Evolutionary conservation across 2,329 filamentous ascomycete genomes (phyloP).

Genomic region (Talaromyces sp.): DNA sequence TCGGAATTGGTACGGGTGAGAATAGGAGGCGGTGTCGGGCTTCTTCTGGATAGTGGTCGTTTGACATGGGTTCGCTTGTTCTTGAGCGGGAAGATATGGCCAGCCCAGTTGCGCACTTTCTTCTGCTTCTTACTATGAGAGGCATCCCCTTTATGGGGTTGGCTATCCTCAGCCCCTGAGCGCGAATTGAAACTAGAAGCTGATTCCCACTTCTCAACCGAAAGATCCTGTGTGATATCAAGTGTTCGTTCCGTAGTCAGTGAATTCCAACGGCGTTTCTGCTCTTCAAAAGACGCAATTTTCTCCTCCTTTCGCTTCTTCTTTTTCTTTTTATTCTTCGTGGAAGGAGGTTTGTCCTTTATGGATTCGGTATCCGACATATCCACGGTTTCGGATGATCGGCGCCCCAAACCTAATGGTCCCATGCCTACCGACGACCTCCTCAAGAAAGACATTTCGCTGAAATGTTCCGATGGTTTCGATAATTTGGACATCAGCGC

Average conservation of each 20-base stretch:
- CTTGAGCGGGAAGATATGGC: slow-evolving; percentile 50
- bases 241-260: slow-evolving; percentile 1
- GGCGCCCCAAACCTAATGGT: slow-evolving; percentile 9
- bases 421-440: slow-evolving; percentile 16
- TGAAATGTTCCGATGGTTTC: slow-evolving; percentile 6
- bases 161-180: slow-evolving; percentile 8
- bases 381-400: slow-evolving; percentile 13
- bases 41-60: slow-evolving; percentile 35
- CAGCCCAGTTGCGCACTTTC: slow-evolving; percentile 65
- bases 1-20: slow-evolving; percentile 41
- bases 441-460: slow-evolving; percentile 13
- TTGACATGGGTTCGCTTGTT: slow-evolving; percentile 45
- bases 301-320: slow-evolving; percentile 1
- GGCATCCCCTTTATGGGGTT: not conserved
- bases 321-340: slow-evolving; percentile 17
- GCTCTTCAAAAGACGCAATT: not conserved
- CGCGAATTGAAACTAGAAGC: slow-evolving; percentile 18
- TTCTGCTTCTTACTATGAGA: slow-evolving; percentile 55
- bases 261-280: not conserved
- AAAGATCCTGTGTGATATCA: slow-evolving; percentile 10
- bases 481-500: slow-evolving; percentile 7
- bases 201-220: slow-evolving; percentile 18
- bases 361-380: slow-evolving; percentile 6
- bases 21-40: slow-evolving; percentile 45
- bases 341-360: slow-evolving; percentile 11